These are phyloP conservation scores for Gloeopeniophorella convolvens DNA, from an alignment of 768 basidiomycete species.

Conservation along the genomic window DNA sequence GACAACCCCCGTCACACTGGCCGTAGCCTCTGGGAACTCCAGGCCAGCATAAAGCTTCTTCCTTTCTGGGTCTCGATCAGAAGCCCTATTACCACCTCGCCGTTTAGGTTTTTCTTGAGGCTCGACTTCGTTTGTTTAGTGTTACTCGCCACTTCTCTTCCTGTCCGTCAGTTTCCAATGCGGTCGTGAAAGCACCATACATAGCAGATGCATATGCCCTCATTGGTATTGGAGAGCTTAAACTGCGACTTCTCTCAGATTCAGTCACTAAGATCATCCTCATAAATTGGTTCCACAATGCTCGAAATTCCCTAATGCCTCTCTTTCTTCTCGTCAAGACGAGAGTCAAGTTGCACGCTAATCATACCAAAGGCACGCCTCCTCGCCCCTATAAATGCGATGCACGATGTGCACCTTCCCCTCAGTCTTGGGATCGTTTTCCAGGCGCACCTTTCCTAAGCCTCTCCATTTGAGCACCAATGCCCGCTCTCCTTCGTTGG, in stretches of 20 bases:
- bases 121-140: slow-evolving; percentile 8
- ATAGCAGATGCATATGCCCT: slow-evolving; percentile 8
- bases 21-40: not conserved
- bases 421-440: not conserved
- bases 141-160: slow-evolving; percentile 8
- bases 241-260: not conserved
- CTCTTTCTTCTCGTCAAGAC: slow-evolving; percentile 5
- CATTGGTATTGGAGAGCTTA: slow-evolving; percentile 14
- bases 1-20: not conserved
- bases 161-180: slow-evolving; percentile 8
- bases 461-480: not conserved
- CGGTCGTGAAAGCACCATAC: not conserved
- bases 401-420: not conserved
- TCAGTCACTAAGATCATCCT: slow-evolving; percentile 10
- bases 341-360: slow-evolving; percentile 1
- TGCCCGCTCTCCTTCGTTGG: slow-evolving; percentile 12
- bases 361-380: not conserved
- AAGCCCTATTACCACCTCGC: slow-evolving; percentile 15
- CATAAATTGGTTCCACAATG: not conserved
- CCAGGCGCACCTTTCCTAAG: slow-evolving; percentile 7
- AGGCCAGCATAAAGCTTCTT: slow-evolving; percentile 9
- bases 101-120: slow-evolving; percentile 6
- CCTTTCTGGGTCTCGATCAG: slow-evolving; percentile 13
- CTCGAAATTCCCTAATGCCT: not conserved
- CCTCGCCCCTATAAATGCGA: slow-evolving; percentile 15